Evolutionary conservation across 139 green algal species (phyloP), one percentile per base, ranked within the genome.

Genomic region (Auxenochlorella pyrenoidosa): DNA sequence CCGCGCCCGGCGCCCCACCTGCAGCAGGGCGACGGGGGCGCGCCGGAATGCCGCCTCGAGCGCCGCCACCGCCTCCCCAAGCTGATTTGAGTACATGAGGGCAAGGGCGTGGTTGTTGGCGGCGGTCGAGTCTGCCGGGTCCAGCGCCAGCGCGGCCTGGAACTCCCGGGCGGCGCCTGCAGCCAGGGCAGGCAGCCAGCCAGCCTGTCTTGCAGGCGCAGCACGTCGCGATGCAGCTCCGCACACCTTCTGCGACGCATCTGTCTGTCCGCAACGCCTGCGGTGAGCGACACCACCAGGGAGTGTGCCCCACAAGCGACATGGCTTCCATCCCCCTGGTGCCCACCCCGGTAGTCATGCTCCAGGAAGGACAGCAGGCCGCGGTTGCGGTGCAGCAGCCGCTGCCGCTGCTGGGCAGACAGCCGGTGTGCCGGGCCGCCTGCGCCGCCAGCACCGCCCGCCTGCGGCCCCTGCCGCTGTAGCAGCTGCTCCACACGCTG

Each of bases 301-400:
- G n/a, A n/a, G n/a, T n/a, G n/a, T n/a, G n/a, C n/a, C n/a, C n/a
- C n/a, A n/a, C n/a, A n/a, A n/a, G n/a, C n/a, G n/a, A n/a, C n/a
- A n/a, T n/a, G n/a, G n/a, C n/a, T n/a, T 32, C 5, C 63, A 43
- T 15, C 6, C 2, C 65, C 24, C 43, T 40, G 18, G n/a, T 19
- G 26, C 72, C 60, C 28, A 91, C 89, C 89, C 76, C 47, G 47
- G 63, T 79, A 92, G 58, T 92, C 89, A 38, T 77, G 71, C 76
- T 89, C 82, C 28, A 82, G 47, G 63, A 89, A 90, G n/a, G 75
- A 40, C 54, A 90, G 72, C 73, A 91, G 83, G 18, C 87, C 89
- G 36, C 82, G 76, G 51, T 90, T 86, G 30, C 83, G 58, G 2
- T 79, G 83, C 38, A 83, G 15, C 79, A 73, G 58, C 58, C 12